Evolutionary conservation across 805 yeast genomes (phyloP).

Genomic region (Suhomyces xylopsoci): DNA sequence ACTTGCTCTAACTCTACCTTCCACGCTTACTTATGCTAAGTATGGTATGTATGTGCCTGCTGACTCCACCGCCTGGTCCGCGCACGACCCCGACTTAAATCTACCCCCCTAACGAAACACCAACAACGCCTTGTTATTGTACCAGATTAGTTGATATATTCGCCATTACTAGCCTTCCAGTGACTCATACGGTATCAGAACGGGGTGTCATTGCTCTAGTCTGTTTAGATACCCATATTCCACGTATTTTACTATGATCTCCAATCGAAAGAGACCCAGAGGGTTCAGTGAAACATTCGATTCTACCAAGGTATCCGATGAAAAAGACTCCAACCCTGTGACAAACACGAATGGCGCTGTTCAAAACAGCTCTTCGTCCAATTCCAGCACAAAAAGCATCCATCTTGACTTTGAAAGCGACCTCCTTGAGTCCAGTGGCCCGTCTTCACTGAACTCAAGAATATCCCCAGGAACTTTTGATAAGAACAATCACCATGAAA

Average conservation of each 20-base stretch:
- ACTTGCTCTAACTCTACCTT: neutral
- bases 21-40: no score
- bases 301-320: constrained; percentile 7
- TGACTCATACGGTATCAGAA: neutral
- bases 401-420: constrained; percentile 7
- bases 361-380: neutral
- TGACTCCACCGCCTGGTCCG: neutral
- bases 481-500: neutral
- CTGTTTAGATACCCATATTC: neutral
- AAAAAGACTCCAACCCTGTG: constrained; percentile 4
- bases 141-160: neutral
- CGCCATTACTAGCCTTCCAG: neutral
- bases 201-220: constrained; percentile 1
- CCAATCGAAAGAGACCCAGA: constrained; percentile 44
- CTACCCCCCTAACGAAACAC: constrained; percentile 3
- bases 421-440: constrained; percentile 4
- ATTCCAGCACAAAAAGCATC: constrained; percentile 2
- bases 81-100: neutral
- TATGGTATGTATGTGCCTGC: no score
- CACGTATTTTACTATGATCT: constrained; percentile 19
- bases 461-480: constrained; percentile 2
- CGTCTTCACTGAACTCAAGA: constrained; percentile 3
- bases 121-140: neutral
- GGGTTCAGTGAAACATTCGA: constrained; percentile 43
- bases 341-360: neutral